Conservation (phyloP, 345 rosid species). For the Excoecaria cochinchinensis region DNA sequence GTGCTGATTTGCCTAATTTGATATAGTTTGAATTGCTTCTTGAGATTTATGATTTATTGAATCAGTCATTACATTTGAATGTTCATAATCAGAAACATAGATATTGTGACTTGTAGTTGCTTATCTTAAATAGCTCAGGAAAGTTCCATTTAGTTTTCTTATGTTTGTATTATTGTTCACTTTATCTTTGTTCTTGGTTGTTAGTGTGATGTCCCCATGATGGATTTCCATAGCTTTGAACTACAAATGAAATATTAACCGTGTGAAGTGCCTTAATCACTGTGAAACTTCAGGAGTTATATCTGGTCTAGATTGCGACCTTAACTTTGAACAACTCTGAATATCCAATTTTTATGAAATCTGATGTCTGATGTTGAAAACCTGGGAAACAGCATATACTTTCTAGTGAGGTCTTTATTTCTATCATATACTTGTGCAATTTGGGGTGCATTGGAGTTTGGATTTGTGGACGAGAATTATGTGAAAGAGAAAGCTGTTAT, state of each 20-base stretch:
- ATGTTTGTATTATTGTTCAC: neutral
- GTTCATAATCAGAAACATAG: neutral
- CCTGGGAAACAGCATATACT: too few species aligned
- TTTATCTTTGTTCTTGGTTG: constrained; percentile 2
- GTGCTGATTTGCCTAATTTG: constrained; percentile 9
- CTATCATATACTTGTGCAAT: neutral
- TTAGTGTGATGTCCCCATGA: neutral
- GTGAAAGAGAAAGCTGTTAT: neutral
- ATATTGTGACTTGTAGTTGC: neutral
- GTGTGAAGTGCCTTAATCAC: neutral
- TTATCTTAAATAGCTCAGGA: neutral
- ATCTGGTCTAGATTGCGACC: neutral
- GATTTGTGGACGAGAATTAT: neutral
- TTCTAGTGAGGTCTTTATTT: neutral
- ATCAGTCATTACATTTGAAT: neutral
- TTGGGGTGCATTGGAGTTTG: neutral
- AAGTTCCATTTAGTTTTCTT: neutral
- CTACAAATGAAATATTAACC: neutral
- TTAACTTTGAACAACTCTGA: neutral
- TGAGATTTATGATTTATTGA: neutral
- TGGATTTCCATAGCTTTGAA: neutral
- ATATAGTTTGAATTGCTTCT: constrained; percentile 9
- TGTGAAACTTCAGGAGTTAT: neutral
- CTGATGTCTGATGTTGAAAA: neutral
- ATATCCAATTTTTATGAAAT: neutral